phyloP scores from a whole-genome alignment of 805 yeast species.

The Cyberlindnera subsufficiens region DNA sequence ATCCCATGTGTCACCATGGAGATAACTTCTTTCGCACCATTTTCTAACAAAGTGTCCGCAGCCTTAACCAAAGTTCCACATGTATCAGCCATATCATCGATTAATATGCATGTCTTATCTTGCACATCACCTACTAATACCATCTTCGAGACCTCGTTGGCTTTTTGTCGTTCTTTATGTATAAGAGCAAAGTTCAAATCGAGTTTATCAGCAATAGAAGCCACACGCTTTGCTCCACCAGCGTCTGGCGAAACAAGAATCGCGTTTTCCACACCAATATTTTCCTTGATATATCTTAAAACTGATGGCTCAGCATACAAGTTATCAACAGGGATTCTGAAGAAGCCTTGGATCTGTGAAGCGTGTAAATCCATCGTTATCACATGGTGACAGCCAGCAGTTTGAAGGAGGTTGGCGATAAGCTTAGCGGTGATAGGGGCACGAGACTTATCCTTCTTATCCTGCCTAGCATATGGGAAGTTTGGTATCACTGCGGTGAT shows the following conservation, averaged over 20 bases:
- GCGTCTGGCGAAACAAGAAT: constrained; percentile 96
- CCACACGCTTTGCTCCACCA: constrained; percentile 98
- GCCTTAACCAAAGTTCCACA: constrained; percentile 97
- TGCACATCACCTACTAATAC: constrained; percentile 93
- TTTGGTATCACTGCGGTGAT: constrained; percentile 93
- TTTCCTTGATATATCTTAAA: constrained; percentile 69
- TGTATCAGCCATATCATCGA: constrained; percentile 98
- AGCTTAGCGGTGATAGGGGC: constrained; percentile 96
- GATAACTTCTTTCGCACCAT: constrained; percentile 79
- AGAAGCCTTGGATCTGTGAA: constrained; percentile 96
- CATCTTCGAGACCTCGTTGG: constrained; percentile 93
- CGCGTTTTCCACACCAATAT: constrained; percentile 48
- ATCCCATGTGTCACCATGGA: constrained; percentile 97
- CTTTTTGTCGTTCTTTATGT: constrained; percentile 92
- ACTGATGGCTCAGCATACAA: constrained; percentile 93
- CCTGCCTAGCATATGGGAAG: constrained; percentile 97
- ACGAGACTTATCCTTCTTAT: constrained; percentile 90
- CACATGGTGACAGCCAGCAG: constrained; percentile 94
- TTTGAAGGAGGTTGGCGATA: constrained; percentile 83
- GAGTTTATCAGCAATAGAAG: constrained; percentile 84
- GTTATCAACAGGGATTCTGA: constrained; percentile 92
- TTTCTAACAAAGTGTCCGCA: constrained; percentile 74
- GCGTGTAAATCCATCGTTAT: constrained; percentile 97
- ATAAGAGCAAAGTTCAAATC: constrained; percentile 93
- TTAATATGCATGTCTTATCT: constrained; percentile 74